Base-by-base conservation (phyloP, 306 rosid species). In the Mimosa pudica region DNA sequence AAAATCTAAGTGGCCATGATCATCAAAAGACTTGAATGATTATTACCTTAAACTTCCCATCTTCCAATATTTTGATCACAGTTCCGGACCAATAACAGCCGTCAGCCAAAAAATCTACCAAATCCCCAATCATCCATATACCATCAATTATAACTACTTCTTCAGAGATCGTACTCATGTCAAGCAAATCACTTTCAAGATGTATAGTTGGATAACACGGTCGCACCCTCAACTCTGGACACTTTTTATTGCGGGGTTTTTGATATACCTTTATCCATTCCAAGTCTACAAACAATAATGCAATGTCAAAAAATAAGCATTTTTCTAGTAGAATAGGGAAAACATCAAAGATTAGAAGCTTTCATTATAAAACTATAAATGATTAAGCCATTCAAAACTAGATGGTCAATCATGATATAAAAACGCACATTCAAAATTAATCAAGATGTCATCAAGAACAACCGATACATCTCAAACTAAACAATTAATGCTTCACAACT, bases 21-120 rank as follows among this genome's bases (percentile, higher is more conserved):
- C 6, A 1, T 68, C 52, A 42, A 68, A 42, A 41, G 52, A 8
- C 72, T 38, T 70, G 63, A 85, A 47, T 17, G 77, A 73, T 36
- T 63, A 72, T 77, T 84, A 92, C 98, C 98, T 87, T 45, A 80
- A 87, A 77, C 62, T 80, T 82, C 36, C 74, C 88, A 75, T 81
- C 77, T 75, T 86, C 89, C 82, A 85, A 73, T 70, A 89, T 32
- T 73, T 90, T 57, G 73, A 77, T 73, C 66, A 92, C 80, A 76
- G 16, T 85, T 71, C 91, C 97, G 10, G 95, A 91, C 98, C 98
- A 94, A 87, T 84, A 84, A 71, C 97, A 94, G 68, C 78, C 87
- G 79, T 91, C 97, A 18, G 58, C 20, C 78, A 65, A 80, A 95
- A 97, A 94, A 83, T 94, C 98, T 41, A 94, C 95, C 84, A 91